Evolutionary conservation across 352 stramenopile species (phyloP).

Genomic region (Pythium scleroteichum): DNA sequence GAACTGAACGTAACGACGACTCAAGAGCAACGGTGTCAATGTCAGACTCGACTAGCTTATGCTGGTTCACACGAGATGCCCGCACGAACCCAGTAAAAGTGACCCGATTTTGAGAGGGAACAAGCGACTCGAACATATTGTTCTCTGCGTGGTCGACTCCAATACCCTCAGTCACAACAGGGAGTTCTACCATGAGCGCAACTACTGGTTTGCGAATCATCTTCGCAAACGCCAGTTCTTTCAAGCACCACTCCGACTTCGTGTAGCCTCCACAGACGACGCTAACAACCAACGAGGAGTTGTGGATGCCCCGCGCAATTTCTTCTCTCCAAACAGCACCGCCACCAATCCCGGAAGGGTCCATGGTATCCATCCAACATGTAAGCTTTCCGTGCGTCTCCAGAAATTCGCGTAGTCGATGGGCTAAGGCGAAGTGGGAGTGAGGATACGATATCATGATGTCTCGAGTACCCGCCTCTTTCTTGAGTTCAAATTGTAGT

Average conservation of each 20-base stretch:
- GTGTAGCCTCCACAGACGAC: slow-evolving; percentile 74
- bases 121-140: slow-evolving; percentile 31
- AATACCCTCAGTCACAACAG: neutral
- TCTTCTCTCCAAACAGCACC: slow-evolving; percentile 80
- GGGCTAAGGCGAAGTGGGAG: slow-evolving; percentile 61
- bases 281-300: slow-evolving; percentile 71
- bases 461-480: slow-evolving; percentile 66
- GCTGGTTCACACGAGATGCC: slow-evolving; percentile 30
- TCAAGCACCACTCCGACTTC: slow-evolving; percentile 79
- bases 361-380: slow-evolving; percentile 86
- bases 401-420: slow-evolving; percentile 59
- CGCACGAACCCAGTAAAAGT: slow-evolving; percentile 61
- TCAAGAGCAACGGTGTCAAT: slow-evolving; percentile 50
- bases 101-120: slow-evolving; percentile 47
- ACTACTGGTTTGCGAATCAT: slow-evolving; percentile 59
- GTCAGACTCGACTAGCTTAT: slow-evolving; percentile 48
- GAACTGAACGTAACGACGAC: slow-evolving; percentile 40
- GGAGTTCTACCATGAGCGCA: slow-evolving; percentile 25
- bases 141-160: neutral
- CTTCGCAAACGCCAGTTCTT: slow-evolving; percentile 79
- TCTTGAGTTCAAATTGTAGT: slow-evolving; percentile 76
- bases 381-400: slow-evolving; percentile 61
- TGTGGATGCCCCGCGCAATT: slow-evolving; percentile 74
- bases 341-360: slow-evolving; percentile 73
- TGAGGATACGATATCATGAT: slow-evolving; percentile 87